Base-by-base conservation (phyloP, 768 basidiomycete genomes). In the Obba rivulosa region DNA sequence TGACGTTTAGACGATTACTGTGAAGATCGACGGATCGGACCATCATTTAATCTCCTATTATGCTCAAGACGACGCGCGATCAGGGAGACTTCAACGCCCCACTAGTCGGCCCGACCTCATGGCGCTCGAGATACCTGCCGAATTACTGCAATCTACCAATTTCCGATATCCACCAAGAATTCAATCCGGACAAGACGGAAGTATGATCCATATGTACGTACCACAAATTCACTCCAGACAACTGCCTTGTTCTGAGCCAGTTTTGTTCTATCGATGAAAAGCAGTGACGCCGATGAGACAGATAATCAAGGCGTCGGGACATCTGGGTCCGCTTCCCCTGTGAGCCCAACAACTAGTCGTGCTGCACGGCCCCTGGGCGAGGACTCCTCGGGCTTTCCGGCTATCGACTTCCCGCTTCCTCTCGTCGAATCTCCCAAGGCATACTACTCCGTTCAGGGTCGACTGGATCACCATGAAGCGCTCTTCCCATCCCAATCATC, bases 1-100 rank as follows among this genome's bases (percentile, higher is more conserved):
- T n/a, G n/a, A n/a, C n/a, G n/a, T n/a, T 34, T 63, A 92, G 87
- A 91, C 88, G n/a, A 89, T 91, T 59, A 90, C 89, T 8, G 83
- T 91, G 42, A 80, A 79, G 34, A 80, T 87, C 48, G 84, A 87
- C 52, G 83, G 83, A 13, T 84, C 82, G 43, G 82, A 88, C 68
- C 79, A 90, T 43, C 89, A 92, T 61, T 75, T 91, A 52, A 81
- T 92, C 52, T 86, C 86, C 14, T 92, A 92, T 69, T 92, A 89
- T 63, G 83, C 83, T 7, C 77, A 84, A 36, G 83, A 87, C 41
- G 90, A 92, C 60, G 80, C 89, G 22, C 74, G 81, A 8, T 75
- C 77, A 14, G 86, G 85, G 21, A 74, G 77, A 41, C 71, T 94
- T 25, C 69, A 85, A 68, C 73, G 80, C 34, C 90, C 90, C 1